Percentiles rank a stretch among this genome's conserved stretches.
Evolutionary conservation across 352 stramenopile genomes (phyloP).

Genomic region (Peronosclerospora sorghi): DNA sequence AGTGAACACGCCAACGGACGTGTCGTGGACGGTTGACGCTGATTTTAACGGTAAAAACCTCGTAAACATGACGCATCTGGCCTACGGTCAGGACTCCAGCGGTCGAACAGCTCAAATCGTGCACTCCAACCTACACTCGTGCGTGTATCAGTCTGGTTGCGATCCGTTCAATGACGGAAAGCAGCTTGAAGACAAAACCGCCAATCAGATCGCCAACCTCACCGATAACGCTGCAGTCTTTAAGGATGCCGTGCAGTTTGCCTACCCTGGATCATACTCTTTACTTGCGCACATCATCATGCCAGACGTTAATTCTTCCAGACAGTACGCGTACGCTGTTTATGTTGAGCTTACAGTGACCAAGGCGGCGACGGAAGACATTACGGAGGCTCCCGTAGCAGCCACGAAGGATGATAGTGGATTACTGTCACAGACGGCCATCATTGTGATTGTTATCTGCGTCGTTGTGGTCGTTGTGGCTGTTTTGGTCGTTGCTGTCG

Average conservation of each 20-base stretch:
- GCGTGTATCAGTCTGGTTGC: constrained; percentile 33
- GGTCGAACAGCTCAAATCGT: constrained; percentile 41
- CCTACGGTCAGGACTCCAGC: constrained; percentile 24
- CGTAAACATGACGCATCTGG: constrained; percentile 40
- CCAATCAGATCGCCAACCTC: constrained; percentile 44
- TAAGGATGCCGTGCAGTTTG: constrained; percentile 25
- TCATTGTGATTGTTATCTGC: constrained; percentile 51
- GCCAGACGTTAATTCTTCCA: constrained; percentile 32
- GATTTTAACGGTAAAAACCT: constrained; percentile 28
- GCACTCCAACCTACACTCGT: constrained; percentile 57
- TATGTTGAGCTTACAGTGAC: constrained; percentile 32
- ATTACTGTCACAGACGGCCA: constrained; percentile 31
- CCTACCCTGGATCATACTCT: constrained; percentile 24
- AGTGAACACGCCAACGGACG: constrained; percentile 30
- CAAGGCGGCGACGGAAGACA: constrained; percentile 9
- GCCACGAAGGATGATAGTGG: constrained; percentile 9
- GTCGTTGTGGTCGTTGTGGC: constrained; percentile 35
- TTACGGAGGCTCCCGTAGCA: constrained; percentile 12
- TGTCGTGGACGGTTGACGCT: constrained; percentile 36
- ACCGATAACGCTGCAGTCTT: constrained; percentile 37
- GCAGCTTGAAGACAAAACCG: constrained; percentile 40
- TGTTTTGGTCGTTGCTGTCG: constrained; percentile 27
- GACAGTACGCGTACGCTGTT: constrained; percentile 40
- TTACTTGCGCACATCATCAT: constrained; percentile 55
- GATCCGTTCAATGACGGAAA: constrained; percentile 43